phyloP scores from a whole-genome alignment of 1,139 yeast genomes.

The Entelexis sorbosivorans region DNA sequence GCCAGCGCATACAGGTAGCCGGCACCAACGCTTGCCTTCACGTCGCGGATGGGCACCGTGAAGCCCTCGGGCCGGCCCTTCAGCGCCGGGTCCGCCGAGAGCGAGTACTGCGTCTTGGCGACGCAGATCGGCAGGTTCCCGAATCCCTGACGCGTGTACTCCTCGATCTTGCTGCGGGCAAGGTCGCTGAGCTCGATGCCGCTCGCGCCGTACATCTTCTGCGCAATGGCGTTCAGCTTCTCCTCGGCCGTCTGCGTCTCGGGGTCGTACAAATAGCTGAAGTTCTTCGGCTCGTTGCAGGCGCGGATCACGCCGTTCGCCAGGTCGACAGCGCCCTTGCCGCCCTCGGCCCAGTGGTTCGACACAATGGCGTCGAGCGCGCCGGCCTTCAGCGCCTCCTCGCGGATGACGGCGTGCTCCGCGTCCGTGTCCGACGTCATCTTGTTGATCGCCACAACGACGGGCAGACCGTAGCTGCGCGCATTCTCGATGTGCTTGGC shows the following conservation, averaged over 20 bases:
- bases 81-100: conserved; percentile 83
- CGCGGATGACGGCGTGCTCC: conserved; percentile 75
- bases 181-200: conserved; percentile 77
- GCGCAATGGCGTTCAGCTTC: conserved; percentile 73
- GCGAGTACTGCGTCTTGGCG: conserved; percentile 94
- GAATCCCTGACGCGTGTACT: conserved; percentile 81
- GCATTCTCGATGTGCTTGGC: conserved; percentile 89
- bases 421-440: conserved; percentile 76
- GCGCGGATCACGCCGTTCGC: conserved; percentile 80
- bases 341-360: conserved; percentile 98
- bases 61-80: conserved; percentile 97
- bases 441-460: conserved; percentile 89
- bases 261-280: conserved; percentile 64
- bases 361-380: conserved; percentile 89
- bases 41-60: conserved; percentile 86
- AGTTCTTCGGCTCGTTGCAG: conserved; percentile 34
- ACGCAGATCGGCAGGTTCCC: conserved; percentile 89
- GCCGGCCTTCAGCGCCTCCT: conserved; percentile 81
- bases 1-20: conserved; percentile 95
- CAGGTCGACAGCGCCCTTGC: conserved; percentile 79
- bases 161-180: conserved; percentile 74
- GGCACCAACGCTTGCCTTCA: conserved; percentile 90
- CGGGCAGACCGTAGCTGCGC: conserved; percentile 76
- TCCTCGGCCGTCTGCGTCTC: conserved; percentile 60
- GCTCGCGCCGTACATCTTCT: conserved; percentile 89